Evolutionary conservation across 2,329 filamentous ascomycete species (phyloP), one percentile per base, ranked within the genome.

Genomic region (Alternaria brassicae): DNA sequence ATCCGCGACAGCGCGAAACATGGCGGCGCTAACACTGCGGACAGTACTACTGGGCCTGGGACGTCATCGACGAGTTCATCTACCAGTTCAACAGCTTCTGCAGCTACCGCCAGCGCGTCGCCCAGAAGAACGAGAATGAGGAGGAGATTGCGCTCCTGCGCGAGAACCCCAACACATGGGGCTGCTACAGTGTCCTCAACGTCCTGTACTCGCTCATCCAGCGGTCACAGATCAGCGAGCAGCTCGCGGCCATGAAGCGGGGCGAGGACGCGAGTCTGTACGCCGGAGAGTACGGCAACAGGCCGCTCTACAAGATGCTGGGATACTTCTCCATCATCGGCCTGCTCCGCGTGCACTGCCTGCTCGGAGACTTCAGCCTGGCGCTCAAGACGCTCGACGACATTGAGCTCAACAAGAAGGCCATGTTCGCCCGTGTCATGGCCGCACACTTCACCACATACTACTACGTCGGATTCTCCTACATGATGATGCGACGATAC

Each of bases 401-500:
- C 79, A 98, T 99, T 77, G 95, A 99, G 87, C 89, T 99, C 75
- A 99, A 98, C 86, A 99, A 99, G 87, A 98, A 98, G 86, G 93
- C 95, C 81, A 98, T 98, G 92, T 99, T 99, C 79, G 94, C 95
- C 65, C 92, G 95, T 69, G 95, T 99, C 79, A 98, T 99, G 95
- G 94, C 95, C 54, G 95, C 95, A 58, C 95, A 99, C 85, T 98
- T 98, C 84, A 97, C 94, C 70, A 99, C 95, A 68, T 99, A 98
- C 88, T 99, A 99, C 88, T 98, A 98, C 80, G 94, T 99, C 65
- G 95, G 95, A 71, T 99, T 99, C 88, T 96, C 92, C 71, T 99
- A 99, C 90, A 98, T 99, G 94, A 99, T 99, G 95, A 96, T 98
- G 92, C 93, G 95, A 83, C 92, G 95, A 78, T 99, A 99, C 80